Base-by-base conservation (phyloP, 2,329 filamentous ascomycete species). In the Fusarium pininemorale region DNA sequence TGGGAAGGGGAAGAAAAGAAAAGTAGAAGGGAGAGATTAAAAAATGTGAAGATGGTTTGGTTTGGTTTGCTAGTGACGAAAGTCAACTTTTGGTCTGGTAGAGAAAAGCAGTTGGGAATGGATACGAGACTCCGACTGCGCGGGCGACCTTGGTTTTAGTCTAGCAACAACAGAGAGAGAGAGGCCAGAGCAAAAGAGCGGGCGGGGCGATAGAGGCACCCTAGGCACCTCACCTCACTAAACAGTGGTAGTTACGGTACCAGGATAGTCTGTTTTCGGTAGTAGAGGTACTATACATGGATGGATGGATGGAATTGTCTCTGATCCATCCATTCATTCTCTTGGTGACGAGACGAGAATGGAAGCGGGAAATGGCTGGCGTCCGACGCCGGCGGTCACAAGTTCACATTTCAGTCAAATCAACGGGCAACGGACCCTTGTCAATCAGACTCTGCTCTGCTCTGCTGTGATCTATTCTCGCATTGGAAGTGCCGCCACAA, bases 381-480 rank as follows among this genome's bases (percentile, higher is more conserved):
- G 72, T 72, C 72, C 72, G 72, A 71, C 72, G 68, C 72, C 72
- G 72, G 72, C 72, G 72, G 72, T 74, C 72, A 74, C 72, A 74
- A 61, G 72, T 70, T 75, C 72, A 75, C 68, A 73, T 74, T 70
- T 74, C 71, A 64, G 57, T 72, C 64, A 66, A 72, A 64, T 69
- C 70, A 67, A 72, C 38, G 59, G 53, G 32, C 59, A 37, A 60
- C 54, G 51, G 42, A 59, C 63, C 69, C 64, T 58, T 67, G 60
- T 56, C 63, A 26, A 63, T 60, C 63, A 44, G 20, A 74, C 58
- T 67, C 66, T 66, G 59, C 32, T 8, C 32, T 35, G 32, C 14
- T 15, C 32, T 35, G 1, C 60, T 70, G 26, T 64, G 24, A 3
- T 28, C 24, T 28, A 55, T 71, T 65, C 63, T 70, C 41, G 45